Percentiles rank a stretch among this genome's conserved stretches.
Evolutionary conservation across 1,139 yeast genomes (phyloP).

Genomic region (Suhomyces anneliseae): DNA sequence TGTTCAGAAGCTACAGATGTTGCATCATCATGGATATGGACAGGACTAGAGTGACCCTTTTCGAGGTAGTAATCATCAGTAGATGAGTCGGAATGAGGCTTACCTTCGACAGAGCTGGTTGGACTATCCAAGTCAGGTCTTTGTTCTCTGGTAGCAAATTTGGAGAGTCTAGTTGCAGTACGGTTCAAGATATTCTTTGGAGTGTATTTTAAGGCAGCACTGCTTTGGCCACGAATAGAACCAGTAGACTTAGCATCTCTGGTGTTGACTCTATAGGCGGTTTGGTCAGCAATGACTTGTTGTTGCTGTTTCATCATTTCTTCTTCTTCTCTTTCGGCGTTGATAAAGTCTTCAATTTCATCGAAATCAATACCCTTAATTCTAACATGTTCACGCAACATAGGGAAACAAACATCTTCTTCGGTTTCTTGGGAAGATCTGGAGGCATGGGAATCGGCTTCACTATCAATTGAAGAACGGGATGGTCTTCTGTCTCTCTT

Average conservation of each 20-base stretch:
- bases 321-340: conserved; percentile 45
- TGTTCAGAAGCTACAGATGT: conserved; percentile 21
- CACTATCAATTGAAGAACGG: conserved; percentile 52
- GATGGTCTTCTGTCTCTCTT: conserved; percentile 26
- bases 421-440: conserved; percentile 83
- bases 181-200: conserved; percentile 42
- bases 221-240: conserved; percentile 18
- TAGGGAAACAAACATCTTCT: conserved; percentile 97
- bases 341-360: conserved; percentile 73
- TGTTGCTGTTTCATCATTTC: conserved; percentile 30
- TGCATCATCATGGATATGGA: conserved; percentile 2
- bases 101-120: conserved; percentile 10
- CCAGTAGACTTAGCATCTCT: conserved; percentile 24
- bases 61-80: conserved; percentile 24
- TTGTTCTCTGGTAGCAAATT: conserved; percentile 6
- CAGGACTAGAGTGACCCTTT: conserved; percentile 3
- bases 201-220: conserved; percentile 64
- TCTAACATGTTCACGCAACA: conserved; percentile 70
- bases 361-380: conserved; percentile 76
- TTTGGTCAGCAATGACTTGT: conserved; percentile 30
- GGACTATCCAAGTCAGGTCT: conserved; percentile 8
- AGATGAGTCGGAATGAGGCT: conserved; percentile 27
- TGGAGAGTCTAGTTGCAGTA: conserved; percentile 15
- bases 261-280: conserved; percentile 25
- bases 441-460: conserved; percentile 69